Evolutionary conservation across 2,329 filamentous ascomycete genomes (phyloP).

Genomic region (Orbilia blumenaviensis): DNA sequence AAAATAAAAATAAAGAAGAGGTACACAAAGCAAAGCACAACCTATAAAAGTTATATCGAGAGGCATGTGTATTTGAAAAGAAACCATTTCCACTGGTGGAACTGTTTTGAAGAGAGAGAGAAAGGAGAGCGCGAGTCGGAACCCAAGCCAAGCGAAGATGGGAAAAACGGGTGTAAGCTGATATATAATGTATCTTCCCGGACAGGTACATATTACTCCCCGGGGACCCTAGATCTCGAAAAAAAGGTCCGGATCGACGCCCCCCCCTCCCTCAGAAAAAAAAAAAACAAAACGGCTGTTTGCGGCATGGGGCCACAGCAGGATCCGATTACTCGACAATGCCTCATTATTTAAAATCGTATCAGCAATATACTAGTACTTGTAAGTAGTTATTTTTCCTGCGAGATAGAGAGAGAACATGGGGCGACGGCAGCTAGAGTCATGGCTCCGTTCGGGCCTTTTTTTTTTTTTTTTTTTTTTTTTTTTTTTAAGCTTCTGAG

Average conservation of each 20-base stretch:
- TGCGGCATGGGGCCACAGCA: slow-evolving; percentile 27
- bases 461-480: background rate
- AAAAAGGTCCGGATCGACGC: no score
- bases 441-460: slow-evolving; percentile 19
- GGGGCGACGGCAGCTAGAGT: background rate
- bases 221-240: background rate
- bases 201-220: slow-evolving; percentile 29
- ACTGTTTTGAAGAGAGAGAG: no score
- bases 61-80: background rate
- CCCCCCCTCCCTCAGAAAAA: no score
- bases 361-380: no score
- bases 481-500: slow-evolving; percentile 4
- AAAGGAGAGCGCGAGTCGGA: slow-evolving; percentile 46
- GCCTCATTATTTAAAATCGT: slow-evolving; percentile 33
- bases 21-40: background rate
- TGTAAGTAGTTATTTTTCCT: no score
- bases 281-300: background rate
- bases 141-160: slow-evolving; percentile 41
- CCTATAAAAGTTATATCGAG: background rate
- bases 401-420: background rate
- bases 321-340: slow-evolving; percentile 44
- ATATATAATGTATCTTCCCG: slow-evolving; percentile 44
- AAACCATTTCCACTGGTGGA: background rate
- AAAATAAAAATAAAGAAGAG: background rate
- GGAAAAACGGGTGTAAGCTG: slow-evolving; percentile 21